Base-by-base conservation (phyloP, 1,284 basidiomycete genomes). In the Austroboletus niveus region DNA sequence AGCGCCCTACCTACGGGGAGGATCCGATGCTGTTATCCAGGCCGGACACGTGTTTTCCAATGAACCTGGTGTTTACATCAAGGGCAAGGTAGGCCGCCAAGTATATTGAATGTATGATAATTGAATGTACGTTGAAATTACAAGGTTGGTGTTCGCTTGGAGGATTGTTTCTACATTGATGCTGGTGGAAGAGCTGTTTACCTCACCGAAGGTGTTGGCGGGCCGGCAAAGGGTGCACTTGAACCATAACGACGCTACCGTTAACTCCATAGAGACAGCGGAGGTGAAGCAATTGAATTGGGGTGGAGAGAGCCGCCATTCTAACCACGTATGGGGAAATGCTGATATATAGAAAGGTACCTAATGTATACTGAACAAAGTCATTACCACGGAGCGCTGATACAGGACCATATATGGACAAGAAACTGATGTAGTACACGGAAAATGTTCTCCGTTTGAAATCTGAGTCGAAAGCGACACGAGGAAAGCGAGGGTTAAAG, bases 61-160 rank as follows among this genome's bases (percentile, higher is more conserved):
- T 59, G 91, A 94, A 67, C 92, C 91, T 2, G 90, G 91, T 0
- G 75, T 94, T 30, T 94, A 94, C 68, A 86, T 93, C 48, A 79
- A 87, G 57, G 83, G 79, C 36, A 75, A 87, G 69, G 84, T 91
- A 48, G 24, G 75, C 60, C 36, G 46, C 14, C 12, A 29, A 2
- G 36, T 39, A 42, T 7, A 41, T 27, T 39, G 17, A 17, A 52
- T 31, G 5, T 38, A 32, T n/a, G 34, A 52, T 34, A 15, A 8
- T 6, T 12, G 44, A 49, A 35, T 43, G 41, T 43, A 38, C 56
- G 44, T 40, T 46, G 50, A 38, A 55, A 38, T 40, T 24, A 52
- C 50, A 54, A 85, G 82, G 73, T 86, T 41, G 91, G 91, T 1
- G 79, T 93, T 14, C 79, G 91, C 35, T 69, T 94, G 44, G 91